A percentile compares a stretch with the other conserved stretches of the same genome.
phyloP scores from a whole-genome alignment of 306 rosid species.

The Cucumis hystrix region DNA sequence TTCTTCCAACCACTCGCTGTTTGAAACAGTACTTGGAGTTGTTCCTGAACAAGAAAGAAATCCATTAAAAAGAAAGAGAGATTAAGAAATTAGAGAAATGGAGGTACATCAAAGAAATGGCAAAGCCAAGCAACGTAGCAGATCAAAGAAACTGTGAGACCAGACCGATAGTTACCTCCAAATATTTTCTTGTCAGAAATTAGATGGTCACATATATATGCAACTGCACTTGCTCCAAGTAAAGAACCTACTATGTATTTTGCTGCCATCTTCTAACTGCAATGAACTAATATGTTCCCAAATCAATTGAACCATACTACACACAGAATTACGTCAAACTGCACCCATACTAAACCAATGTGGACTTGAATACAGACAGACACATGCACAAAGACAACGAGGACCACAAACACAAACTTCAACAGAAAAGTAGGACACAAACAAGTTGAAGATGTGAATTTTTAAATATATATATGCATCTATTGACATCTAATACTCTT shows the following conservation, averaged over 20 bases:
- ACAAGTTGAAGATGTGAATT: background rate
- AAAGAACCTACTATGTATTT: constrained; percentile 32
- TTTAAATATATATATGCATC: background rate
- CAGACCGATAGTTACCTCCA: constrained; percentile 38
- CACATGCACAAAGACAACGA: background rate
- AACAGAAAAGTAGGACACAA: background rate
- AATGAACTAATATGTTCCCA: background rate
- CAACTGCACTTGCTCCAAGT: constrained; percentile 40
- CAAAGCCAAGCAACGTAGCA: background rate
- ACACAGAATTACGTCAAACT: background rate
- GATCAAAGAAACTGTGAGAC: background rate
- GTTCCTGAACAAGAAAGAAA: constrained; percentile 31
- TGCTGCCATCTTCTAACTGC: constrained; percentile 35
- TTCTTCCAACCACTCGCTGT: constrained; percentile 65
- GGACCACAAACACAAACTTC: background rate
- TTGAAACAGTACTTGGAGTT: constrained; percentile 51
- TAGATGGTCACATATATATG: constrained; percentile 28
- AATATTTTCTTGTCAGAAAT: constrained; percentile 59
- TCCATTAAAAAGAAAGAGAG: background rate
- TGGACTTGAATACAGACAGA: background rate
- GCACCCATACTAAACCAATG: background rate
- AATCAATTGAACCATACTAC: background rate
- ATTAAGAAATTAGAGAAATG: background rate
- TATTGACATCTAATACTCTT: background rate
- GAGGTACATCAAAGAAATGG: background rate